Evolutionary conservation across 2,329 filamentous ascomycete species (phyloP), one percentile per base, ranked within the genome.

Genomic region (Berkeleyomyces basicola): DNA sequence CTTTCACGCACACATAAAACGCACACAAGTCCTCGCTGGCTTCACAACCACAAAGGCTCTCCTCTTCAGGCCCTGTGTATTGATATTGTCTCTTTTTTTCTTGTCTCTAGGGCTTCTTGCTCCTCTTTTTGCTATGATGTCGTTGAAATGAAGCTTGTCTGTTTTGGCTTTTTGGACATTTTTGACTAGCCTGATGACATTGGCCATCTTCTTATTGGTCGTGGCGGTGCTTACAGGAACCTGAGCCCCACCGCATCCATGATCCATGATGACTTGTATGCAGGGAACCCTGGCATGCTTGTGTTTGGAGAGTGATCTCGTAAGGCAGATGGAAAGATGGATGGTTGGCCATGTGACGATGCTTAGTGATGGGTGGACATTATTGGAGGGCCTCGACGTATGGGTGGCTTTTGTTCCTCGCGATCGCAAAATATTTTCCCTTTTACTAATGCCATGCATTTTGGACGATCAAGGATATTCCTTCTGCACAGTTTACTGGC

Each of bases 101-200:
- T 51, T 31, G 16, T 11, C 47, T 51, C 47, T 31, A 42, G 40
- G 40, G 46, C n/a, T 42, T 58, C 39, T 39, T 2, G 10, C 47
- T 51, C 7, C 14, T 11, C n/a, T 31, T 58, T 23, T 39, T 2
- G 10, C 47, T 51, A 10, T 36, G 47, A 51, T 51, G 47, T 51
- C 47, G 47, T 51, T 51, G 47, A 51, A 31, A 16, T 51, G 47
- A 31, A 16, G 47, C 47, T 51, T 36, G 6, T 31, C 33, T 31
- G 47, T 51, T 51, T 51, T 51, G 7, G 11, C 23, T 10, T 31
- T 51, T 23, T 39, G 55, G n/a, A 37, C 36, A 44, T 10, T 31
- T 51, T 23, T 39, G 55, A 31, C 55, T 46, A 44, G 39, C 42
- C 40, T 59, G 58, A 59, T 59, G 37, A 59, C 58, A 59, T 59